A percentile compares a stretch with the other conserved stretches of the same genome.
Evolutionary conservation across 192 early-diverging fungal species (phyloP).

Genomic region (Rhizophagus sp.): DNA sequence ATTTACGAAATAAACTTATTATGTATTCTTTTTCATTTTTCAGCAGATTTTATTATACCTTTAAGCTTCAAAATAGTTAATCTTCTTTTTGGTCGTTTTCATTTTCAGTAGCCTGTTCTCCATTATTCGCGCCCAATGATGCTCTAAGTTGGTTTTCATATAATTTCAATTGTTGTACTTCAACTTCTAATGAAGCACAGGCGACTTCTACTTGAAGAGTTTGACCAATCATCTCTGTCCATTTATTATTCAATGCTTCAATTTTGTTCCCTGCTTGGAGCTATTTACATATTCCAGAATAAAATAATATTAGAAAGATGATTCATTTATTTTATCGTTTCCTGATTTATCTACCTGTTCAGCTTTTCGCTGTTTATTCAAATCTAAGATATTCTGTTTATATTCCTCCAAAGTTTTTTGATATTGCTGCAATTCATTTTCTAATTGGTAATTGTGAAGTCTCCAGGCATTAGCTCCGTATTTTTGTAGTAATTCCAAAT

Average conservation of each 20-base stretch:
- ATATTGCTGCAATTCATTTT: conserved; percentile 41
- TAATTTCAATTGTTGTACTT: conserved; percentile 3
- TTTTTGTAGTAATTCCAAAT: conserved; percentile 54
- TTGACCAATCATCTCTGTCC: conserved; percentile 51
- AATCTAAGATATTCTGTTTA: conserved; percentile 42
- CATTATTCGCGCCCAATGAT: background rate
- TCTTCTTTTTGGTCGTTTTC: background rate
- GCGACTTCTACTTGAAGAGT: conserved; percentile 38
- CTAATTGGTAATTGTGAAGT: conserved; percentile 57
- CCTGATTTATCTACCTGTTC: conserved; percentile 44
- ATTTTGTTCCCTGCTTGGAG: conserved; percentile 45
- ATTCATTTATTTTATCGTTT: background rate
- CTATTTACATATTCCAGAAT: conserved; percentile 14
- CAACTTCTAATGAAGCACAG: conserved; percentile 10
- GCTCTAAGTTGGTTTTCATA: conserved; percentile 5
- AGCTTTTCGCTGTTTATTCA: conserved; percentile 54
- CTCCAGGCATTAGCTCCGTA: conserved; percentile 61
- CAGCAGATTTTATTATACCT: too few relatives aligned
- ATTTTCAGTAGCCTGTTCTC: background rate
- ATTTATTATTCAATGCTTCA: conserved; percentile 49
- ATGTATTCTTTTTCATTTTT: too few relatives aligned
- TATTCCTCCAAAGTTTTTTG: conserved; percentile 46
- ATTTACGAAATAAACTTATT: too few relatives aligned
- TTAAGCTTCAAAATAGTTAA: background rate
- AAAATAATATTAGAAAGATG: background rate